Base-by-base conservation (phyloP, 1,284 basidiomycete genomes). In the Tilletia indica region DNA sequence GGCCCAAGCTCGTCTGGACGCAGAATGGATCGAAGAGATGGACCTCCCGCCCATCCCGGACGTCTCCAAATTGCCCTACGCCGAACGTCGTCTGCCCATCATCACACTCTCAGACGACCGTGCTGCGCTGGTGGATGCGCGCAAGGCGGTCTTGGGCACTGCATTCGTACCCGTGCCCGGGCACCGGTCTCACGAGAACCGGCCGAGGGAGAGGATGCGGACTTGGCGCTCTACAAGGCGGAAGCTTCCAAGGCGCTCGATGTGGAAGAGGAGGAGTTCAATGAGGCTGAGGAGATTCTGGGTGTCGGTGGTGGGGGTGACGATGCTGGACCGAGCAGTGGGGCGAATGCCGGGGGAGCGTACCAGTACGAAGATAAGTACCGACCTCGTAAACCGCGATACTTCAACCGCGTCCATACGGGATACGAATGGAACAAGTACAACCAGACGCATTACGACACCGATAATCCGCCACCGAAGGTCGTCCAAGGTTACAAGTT, bases 331-430 rank as follows among this genome's bases (percentile, higher is more conserved):
- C 47, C 6, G 25, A 61, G 45, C 31, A 38, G 39, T 31, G 25
- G 25, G 25, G 25, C 25, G 25, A 19, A 47, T 51, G 12, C 45
- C 38, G n/a, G n/a, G 45, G 34, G 49, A 61, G 90, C 90, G 2
- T 98, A 99, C 85, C 93, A 93, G 79, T 99, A 96, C 96, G 93
- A 96, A 86, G 97, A 99, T 88, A 96, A 97, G 86, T 99, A 97
- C 82, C 89, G 97, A 39, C 95, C 97, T n/a, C 89, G 97, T 64
- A 99, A 99, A 85, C 97, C 97, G 49, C 89, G 96, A 76, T 99
- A 97, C 87, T 98, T 99, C 87, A 99, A 99, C 85, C 91, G 96
- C 73, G 96, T 99, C 45, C 94, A 98, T 82, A 99, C 97, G n/a
- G 97, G 97, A n/a, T 99, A 96, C 84, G 97, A 99, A 85, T 99